Percentiles rank a stretch among this genome's conserved stretches.
Conservation (phyloP, 2,329 filamentous ascomycete genomes). For the Cladophialophora bantiana region DNA sequence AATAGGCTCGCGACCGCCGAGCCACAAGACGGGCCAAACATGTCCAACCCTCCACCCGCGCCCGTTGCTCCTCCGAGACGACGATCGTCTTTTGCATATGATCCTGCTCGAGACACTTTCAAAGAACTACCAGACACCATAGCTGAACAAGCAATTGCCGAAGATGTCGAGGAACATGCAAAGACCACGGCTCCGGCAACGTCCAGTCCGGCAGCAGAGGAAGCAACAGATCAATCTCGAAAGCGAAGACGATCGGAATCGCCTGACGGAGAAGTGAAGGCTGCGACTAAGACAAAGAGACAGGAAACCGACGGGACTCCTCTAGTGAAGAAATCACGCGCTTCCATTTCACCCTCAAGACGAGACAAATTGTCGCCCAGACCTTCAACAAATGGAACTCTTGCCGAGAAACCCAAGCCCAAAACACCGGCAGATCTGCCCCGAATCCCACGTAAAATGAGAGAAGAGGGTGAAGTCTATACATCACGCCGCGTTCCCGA, state of each 20-base stretch:
- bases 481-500: slow-evolving; percentile 30
- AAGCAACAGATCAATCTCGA: slow-evolving; percentile 25
- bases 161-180: slow-evolving; percentile 33
- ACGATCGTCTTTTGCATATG: slow-evolving; percentile 43
- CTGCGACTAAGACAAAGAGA: not conserved
- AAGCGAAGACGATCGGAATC: slow-evolving; percentile 34
- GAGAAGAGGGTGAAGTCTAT: slow-evolving; percentile 39
- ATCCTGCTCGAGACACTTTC: slow-evolving; percentile 47
- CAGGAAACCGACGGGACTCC: slow-evolving; percentile 12
- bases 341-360: slow-evolving; percentile 23
- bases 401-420: slow-evolving; percentile 25
- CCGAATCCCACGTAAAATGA: slow-evolving; percentile 34
- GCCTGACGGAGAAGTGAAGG: slow-evolving; percentile 19
- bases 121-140: slow-evolving; percentile 40
- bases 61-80: slow-evolving; percentile 27
- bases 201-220: slow-evolving; percentile 26
- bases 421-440: slow-evolving; percentile 36
- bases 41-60: slow-evolving; percentile 27
- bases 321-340: slow-evolving; percentile 27
- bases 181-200: slow-evolving; percentile 10
- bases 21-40: slow-evolving; percentile 2
- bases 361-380: slow-evolving; percentile 14
- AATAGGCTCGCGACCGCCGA: not conserved
- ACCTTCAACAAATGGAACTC: slow-evolving; percentile 17
- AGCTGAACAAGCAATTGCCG: slow-evolving; percentile 38